phyloP scores from a whole-genome alignment of 768 basidiomycete species.

The Boletus eberwhitei region DNA sequence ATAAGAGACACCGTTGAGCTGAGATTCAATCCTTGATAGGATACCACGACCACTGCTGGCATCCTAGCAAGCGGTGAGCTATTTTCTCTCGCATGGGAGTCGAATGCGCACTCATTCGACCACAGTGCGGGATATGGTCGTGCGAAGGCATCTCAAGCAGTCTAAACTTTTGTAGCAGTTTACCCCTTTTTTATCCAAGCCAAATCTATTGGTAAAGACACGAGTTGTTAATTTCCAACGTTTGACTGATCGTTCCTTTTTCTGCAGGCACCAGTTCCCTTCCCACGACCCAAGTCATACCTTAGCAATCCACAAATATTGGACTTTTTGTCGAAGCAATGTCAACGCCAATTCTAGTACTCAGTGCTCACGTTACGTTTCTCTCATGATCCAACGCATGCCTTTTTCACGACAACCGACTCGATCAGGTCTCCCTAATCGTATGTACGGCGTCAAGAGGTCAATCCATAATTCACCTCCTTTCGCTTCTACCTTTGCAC shows the following conservation, averaged over 20 bases:
- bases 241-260: neutral
- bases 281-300: neutral
- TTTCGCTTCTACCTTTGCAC: neutral
- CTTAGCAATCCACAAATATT: slow-evolving; percentile 1
- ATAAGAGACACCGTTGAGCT: neutral
- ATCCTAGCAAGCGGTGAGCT: slow-evolving; percentile 71
- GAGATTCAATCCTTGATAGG: slow-evolving; percentile 35
- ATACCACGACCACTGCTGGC: slow-evolving; percentile 67
- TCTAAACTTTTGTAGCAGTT: slow-evolving; percentile 57
- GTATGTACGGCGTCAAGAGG: neutral
- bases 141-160: slow-evolving; percentile 72
- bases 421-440: neutral
- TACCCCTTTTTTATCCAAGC: neutral
- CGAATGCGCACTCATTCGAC: slow-evolving; percentile 2
- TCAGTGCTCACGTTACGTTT: slow-evolving; percentile 4
- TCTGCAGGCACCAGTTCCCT: slow-evolving; percentile 1
- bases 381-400: slow-evolving; percentile 1
- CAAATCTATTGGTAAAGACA: slow-evolving; percentile 8
- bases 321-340: slow-evolving; percentile 12
- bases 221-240: neutral
- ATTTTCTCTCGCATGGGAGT: neutral
- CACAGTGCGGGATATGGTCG: slow-evolving; percentile 77
- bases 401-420: neutral
- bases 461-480: neutral
- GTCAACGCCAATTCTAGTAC: slow-evolving; percentile 13